Evolutionary conservation across 2,329 filamentous ascomycete genomes (phyloP), one percentile per base, ranked within the genome.

Genomic region (Tolypocladium ovalisporum): DNA sequence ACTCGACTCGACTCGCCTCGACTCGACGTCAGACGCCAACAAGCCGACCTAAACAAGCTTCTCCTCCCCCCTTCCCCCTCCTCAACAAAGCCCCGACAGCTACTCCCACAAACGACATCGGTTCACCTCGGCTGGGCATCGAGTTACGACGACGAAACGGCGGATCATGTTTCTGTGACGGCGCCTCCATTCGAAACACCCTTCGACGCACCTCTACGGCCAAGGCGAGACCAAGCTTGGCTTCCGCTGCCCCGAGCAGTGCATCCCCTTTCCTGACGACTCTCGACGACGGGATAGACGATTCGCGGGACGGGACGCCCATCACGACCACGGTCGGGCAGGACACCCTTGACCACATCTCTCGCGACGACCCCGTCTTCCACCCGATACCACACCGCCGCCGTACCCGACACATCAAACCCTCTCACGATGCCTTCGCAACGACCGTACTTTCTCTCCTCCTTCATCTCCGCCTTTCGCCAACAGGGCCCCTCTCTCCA

Each of bases 401-500:
- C 19, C 7, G 37, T 8, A 3, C 39, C n/a, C 37, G 29, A 52
- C 53, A 24, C 51, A 39, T 17, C 55, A 22, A 32, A 56, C 42
- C 27, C 59, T 27, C 13, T 3, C 54, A 61, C 44, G 51, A 80
- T 80, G 78, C 75, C 79, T 53, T 78, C 78, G 39, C 79, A 81
- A 64, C 76, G 79, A 54, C 78, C 79, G 52, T 81, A 77, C 68
- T 81, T 82, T 71, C 76, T 82, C 64, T 79, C 79, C 52, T 78
- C 76, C 65, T 80, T 82, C 71, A 75, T 82, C 68, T 76, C 78
- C 67, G 77, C 79, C 68, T 80, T 81, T 66, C 77, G 79, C 55
- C 77, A 78, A 58, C 76, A 76, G 64, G 67, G 71, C 15, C 69
- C 75, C 24, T 62, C 73, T 47, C 65, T 69, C 66, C 67, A 65